These are phyloP conservation scores for Vigna angularis DNA, from an alignment of 306 rosid species.

Conservation along the genomic window DNA sequence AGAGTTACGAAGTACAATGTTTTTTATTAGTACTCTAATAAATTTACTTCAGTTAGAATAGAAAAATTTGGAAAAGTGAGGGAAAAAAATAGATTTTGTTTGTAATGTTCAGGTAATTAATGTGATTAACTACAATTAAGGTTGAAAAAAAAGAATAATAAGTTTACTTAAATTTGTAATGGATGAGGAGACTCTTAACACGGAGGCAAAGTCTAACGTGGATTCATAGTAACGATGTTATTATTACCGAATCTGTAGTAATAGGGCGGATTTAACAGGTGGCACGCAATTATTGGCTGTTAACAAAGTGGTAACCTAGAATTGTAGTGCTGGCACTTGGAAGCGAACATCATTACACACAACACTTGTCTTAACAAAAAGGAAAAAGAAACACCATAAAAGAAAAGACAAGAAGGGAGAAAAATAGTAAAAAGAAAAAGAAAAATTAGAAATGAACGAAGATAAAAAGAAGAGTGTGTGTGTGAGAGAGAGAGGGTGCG, in stretches of 20 bases:
- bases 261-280: neutral
- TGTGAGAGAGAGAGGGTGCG: constrained; percentile 9
- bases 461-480: no score
- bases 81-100: no score
- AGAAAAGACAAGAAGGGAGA: constrained; percentile 39
- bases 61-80: no score
- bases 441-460: neutral
- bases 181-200: neutral
- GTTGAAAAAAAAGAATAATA: neutral
- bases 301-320: neutral
- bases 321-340: constrained; percentile 37
- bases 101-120: no score
- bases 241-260: neutral
- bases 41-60: no score
- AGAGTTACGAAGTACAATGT: no score
- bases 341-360: constrained; percentile 45
- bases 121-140: neutral
- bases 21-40: neutral
- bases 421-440: constrained; percentile 26
- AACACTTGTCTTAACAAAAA: constrained; percentile 41
- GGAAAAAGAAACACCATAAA: constrained; percentile 21
- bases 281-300: constrained; percentile 21
- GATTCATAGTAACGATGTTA: constrained; percentile 10
- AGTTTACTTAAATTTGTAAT: neutral
- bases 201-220: neutral